A percentile compares a stretch with the other conserved stretches of the same genome.
phyloP scores from a whole-genome alignment of 2,329 filamentous ascomycete species.

The Apiospora arundinis region DNA sequence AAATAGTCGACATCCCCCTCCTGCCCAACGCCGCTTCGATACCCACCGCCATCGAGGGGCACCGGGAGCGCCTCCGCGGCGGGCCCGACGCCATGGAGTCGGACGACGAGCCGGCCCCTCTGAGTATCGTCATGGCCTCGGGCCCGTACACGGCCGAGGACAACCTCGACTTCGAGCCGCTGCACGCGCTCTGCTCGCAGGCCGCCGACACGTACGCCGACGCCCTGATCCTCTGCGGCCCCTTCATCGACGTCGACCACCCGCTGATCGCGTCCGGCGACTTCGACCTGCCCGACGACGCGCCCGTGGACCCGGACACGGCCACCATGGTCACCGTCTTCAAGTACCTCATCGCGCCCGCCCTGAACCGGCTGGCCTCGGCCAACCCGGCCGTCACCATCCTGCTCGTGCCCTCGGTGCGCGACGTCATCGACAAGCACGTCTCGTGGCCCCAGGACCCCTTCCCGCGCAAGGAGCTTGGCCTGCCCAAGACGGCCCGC shows the following conservation, averaged over 20 bases:
- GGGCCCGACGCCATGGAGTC: slow-evolving; percentile 68
- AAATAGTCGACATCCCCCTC: slow-evolving; percentile 77
- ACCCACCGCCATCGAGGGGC: slow-evolving; percentile 67
- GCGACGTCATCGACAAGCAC: slow-evolving; percentile 69
- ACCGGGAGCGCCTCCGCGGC: slow-evolving; percentile 72
- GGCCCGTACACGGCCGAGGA: slow-evolving; percentile 94
- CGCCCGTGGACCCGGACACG: slow-evolving; percentile 73
- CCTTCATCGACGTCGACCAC: slow-evolving; percentile 92
- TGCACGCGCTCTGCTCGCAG: slow-evolving; percentile 80
- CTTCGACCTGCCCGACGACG: slow-evolving; percentile 75
- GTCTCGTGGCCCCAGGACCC: slow-evolving; percentile 68
- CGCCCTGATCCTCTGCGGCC: slow-evolving; percentile 79
- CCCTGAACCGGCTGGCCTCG: slow-evolving; percentile 72
- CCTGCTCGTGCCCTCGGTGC: slow-evolving; percentile 81
- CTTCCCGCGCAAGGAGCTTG: slow-evolving; percentile 73
- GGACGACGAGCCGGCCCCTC: slow-evolving; percentile 65
- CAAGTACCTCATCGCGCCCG: slow-evolving; percentile 76
- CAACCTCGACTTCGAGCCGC: slow-evolving; percentile 87
- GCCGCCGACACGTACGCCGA: slow-evolving; percentile 80
- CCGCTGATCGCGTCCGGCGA: slow-evolving; percentile 83
- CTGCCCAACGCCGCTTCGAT: slow-evolving; percentile 77
- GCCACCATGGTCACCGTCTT: slow-evolving; percentile 85
- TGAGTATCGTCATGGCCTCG: slow-evolving; percentile 79
- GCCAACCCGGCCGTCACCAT: slow-evolving; percentile 81
- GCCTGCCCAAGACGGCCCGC: slow-evolving; percentile 76